phyloP scores from a whole-genome alignment of 2,329 filamentous ascomycete species.

The Periconia macrospinosa region DNA sequence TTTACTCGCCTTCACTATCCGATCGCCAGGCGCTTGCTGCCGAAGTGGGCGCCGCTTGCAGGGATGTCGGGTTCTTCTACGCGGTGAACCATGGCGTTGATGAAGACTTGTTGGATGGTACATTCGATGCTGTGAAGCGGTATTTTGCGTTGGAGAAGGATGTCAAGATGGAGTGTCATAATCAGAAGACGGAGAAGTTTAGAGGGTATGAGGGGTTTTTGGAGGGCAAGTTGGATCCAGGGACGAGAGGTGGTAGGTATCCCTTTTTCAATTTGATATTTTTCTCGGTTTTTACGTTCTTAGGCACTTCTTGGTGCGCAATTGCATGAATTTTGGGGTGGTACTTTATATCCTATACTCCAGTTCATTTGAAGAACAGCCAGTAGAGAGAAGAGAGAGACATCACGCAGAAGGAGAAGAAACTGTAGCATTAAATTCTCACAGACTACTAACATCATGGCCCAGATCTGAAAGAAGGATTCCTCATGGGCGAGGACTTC shows the following conservation, averaged over 20 bases:
- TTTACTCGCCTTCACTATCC: conserved; percentile 27
- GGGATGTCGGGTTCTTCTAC: conserved; percentile 39
- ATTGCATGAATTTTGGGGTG: background rate
- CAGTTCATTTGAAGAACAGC: no score
- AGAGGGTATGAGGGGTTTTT: conserved; percentile 41
- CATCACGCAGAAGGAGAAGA: background rate
- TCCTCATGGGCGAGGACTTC: conserved; percentile 39
- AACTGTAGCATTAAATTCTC: background rate
- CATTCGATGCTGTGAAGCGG: conserved; percentile 28
- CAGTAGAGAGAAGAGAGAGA: no score
- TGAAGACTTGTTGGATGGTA: conserved; percentile 26
- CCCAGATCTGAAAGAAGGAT: conserved; percentile 39
- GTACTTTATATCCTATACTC: background rate
- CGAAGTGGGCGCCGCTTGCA: conserved; percentile 37
- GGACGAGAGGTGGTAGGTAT: conserved; percentile 25
- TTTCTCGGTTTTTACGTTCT: background rate
- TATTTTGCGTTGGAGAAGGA: conserved; percentile 36
- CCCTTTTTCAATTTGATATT: background rate
- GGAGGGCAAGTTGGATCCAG: conserved; percentile 39
- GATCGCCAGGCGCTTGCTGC: conserved; percentile 28
- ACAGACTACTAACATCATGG: background rate
- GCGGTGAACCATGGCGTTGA: conserved; percentile 36
- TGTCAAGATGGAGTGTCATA: conserved; percentile 41
- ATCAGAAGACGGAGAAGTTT: conserved; percentile 38
- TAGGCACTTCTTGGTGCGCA: no score